phyloP scores from a whole-genome alignment of 1,284 basidiomycete species.

The Marasmius sp. region DNA sequence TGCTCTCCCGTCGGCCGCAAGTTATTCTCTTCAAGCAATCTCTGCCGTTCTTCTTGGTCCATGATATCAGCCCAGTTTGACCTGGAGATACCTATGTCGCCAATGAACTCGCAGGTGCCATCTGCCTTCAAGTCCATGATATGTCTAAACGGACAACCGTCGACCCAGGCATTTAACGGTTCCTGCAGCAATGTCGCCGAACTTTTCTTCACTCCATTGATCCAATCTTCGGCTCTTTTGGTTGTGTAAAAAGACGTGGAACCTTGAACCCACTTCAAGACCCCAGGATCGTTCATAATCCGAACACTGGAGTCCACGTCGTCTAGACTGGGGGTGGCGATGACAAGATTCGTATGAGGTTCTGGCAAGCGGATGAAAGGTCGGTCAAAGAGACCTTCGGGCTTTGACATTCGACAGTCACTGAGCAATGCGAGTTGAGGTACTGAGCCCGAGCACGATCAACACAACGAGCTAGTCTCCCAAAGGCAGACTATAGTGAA shows the following conservation, averaged over 20 bases:
- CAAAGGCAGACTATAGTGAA: too few relatives aligned
- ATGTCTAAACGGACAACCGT: conserved; percentile 39
- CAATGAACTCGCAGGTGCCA: conserved; percentile 47
- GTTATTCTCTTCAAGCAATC: conserved; percentile 37
- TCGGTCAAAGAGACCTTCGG: neutral
- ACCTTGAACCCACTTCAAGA: conserved; percentile 10
- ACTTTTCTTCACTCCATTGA: neutral
- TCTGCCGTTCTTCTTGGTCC: conserved; percentile 27
- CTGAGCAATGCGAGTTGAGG: neutral
- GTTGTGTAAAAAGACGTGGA: neutral
- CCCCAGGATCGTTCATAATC: conserved; percentile 11
- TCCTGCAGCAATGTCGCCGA: neutral
- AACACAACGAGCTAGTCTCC: too few relatives aligned
- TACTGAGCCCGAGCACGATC: neutral
- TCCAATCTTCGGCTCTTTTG: conserved; percentile 1
- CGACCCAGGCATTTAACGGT: conserved; percentile 26
- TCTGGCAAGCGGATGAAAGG: conserved; percentile 13
- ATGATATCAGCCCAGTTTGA: conserved; percentile 16
- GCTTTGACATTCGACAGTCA: neutral
- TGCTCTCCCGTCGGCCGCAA: conserved; percentile 41
- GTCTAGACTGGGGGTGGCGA: conserved; percentile 13
- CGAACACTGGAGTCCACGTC: conserved; percentile 7
- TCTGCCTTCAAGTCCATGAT: conserved; percentile 49
- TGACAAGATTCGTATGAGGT: conserved; percentile 11
- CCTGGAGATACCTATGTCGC: conserved; percentile 40